Base-by-base conservation (phyloP, 225 moss, liverwort and hornwort species). In the Thuidium tamariscinum region DNA sequence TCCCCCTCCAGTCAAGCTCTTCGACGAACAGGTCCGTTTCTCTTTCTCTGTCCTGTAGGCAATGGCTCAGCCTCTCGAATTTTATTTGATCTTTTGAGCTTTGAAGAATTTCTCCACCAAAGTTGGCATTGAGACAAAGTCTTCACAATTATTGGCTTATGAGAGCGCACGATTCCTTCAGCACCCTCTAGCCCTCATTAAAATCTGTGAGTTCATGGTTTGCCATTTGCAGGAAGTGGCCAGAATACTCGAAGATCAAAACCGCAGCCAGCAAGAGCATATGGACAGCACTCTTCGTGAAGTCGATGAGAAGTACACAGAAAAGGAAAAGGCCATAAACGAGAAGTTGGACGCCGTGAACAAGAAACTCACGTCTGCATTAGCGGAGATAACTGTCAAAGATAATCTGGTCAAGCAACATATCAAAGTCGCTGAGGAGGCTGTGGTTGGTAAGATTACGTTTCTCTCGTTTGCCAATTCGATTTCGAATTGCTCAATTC, bases 351-450 rank as follows among this genome's bases (percentile, higher is more conserved):
- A 89, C 63, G 41, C 71, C 26, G 80, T 87, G 64, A 89, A 85
- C 83, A 91, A 88, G 90, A 90, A 90, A 81, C 93, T 94, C 34
- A 84, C 63, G 25, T 84, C 93, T 62, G 91, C 91, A 8, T 74
- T 92, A 42, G 84, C 85, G 29, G 94, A 93, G 88, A 92, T 93
- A 41, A 89, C 78, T 55, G 88, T 87, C 77, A 93, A 94, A 85
- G 94, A 94, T 63, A 88, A 89, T 67, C 83, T 93, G 22, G 91
- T 94, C 81, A 92, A 89, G 89, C 91, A 94, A 85, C 94, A 94
- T n/a, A 90, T 92, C 54, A 93, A 93, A 89, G 93, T 94, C 61
- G 96, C 97, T 36, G 97, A 97, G 84, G 98, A 98, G 92, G 98
- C 97, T 41, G 93, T 97, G 22, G 74, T 87, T 39, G 95, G 95